Evolutionary conservation across 2,329 filamentous ascomycete genomes (phyloP).

Genomic region (Arthroderma sp.): DNA sequence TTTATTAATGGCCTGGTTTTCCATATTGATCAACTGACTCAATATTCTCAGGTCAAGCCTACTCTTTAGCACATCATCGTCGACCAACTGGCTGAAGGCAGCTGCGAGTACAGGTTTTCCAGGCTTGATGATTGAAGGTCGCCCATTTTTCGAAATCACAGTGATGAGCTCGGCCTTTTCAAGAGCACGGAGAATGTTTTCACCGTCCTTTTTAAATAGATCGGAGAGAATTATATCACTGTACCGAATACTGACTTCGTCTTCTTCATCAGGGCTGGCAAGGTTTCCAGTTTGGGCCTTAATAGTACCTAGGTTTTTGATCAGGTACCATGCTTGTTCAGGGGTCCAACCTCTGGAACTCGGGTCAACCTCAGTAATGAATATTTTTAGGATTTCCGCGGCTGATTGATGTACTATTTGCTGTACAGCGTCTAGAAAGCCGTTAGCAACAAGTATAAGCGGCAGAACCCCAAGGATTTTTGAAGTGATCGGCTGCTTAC

Average conservation of each 20-base stretch:
- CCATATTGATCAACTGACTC: constrained; percentile 55
- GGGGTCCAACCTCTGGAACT: constrained; percentile 57
- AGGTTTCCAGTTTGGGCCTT: constrained; percentile 31
- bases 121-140: constrained; percentile 63
- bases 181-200: constrained; percentile 64
- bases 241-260: constrained; percentile 51
- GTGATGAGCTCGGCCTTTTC: constrained; percentile 77
- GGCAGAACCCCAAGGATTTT: not conserved
- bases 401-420: constrained; percentile 85
- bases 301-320: constrained; percentile 62
- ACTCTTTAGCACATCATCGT: constrained; percentile 60
- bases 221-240: constrained; percentile 71
- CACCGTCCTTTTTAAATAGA: constrained; percentile 61
- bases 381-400: constrained; percentile 87
- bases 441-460: constrained; percentile 15
- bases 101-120: constrained; percentile 79
- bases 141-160: constrained; percentile 59
- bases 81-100: constrained; percentile 60
- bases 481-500: constrained; percentile 18
- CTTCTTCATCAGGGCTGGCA: not conserved
- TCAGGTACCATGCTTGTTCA: constrained; percentile 81
- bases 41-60: constrained; percentile 62
- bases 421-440: constrained; percentile 52
- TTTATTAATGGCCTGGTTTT: constrained; percentile 63
- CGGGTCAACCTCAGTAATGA: constrained; percentile 54